Evolutionary conservation across 164 flowering plant species (phyloP), one percentile per base, ranked within the genome.

Genomic region (Magnolia officinalis): DNA sequence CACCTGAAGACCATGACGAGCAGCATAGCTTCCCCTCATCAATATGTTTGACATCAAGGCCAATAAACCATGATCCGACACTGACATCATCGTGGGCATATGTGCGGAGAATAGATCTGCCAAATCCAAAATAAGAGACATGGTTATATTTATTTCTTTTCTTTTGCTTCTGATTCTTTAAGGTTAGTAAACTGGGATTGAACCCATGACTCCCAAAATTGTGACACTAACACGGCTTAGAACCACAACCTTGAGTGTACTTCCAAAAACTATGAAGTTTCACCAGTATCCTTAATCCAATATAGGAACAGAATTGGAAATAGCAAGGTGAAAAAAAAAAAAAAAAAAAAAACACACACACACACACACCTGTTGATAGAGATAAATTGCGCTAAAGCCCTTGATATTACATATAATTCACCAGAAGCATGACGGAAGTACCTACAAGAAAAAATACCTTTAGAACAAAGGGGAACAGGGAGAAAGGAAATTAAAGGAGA

Each of bases 51-150:
- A 88, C 97, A 85, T 92, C 91, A 71, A 94, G 88, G 50, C 97
- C 99, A 73, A 96, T 85, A 80, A 96, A 90, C 99, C 99, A 96
- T 23, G 99, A 93, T 31, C 99, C 99, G 72, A 82, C 87, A 80
- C 89, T 91, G 74, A 94, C 88, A 85, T 96, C 99, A 82, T 96
- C 99, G 85, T 96, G 98, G 26, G 97, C 98, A 82, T 90, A 96
- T 50, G 92, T 76, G 5, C 91, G 94, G 66, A 96, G 98, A 72
- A 89, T 72, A 20, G 83, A 81, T 83, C 99, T 95, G 88, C 76
- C 75, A 78, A 75, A 23, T 8, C 68, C 71, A 65, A 66, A 67
- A 68, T 37, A 29, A 31, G n/a, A 10, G 31, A 68, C 8, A 16
- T 16, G 16, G 49, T 68, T 37, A 68, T 5, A 6, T 29, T 68